phyloP scores from a whole-genome alignment of 1,139 yeast genomes.

The Debaryomyces coudertii region DNA sequence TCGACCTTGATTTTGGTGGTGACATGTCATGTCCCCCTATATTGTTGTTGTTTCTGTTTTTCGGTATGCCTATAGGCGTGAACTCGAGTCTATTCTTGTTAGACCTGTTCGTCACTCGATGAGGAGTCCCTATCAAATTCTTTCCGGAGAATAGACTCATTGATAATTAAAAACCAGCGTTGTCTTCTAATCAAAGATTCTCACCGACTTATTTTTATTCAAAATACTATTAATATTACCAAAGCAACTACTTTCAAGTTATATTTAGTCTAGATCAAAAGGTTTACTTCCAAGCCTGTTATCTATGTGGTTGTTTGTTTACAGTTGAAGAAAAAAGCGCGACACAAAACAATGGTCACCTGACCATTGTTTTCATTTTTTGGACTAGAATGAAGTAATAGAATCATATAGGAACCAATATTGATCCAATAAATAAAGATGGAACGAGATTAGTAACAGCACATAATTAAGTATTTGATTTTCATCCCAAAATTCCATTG shows the following conservation, averaged over 20 bases:
- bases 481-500: too few relatives aligned
- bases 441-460: too few relatives aligned
- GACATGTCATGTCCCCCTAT: constrained; percentile 10
- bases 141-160: constrained; percentile 13
- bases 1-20: constrained; percentile 1
- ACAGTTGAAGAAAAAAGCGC: constrained; percentile 6
- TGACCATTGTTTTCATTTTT: neutral
- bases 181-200: neutral
- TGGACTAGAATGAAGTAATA: too few relatives aligned
- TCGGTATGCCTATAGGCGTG: constrained; percentile 44
- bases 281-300: neutral
- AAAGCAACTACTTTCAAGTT: neutral
- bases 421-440: too few relatives aligned
- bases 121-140: constrained; percentile 33
- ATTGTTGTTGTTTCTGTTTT: constrained; percentile 10
- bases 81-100: constrained; percentile 31
- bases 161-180: neutral
- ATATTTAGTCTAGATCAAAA: neutral
- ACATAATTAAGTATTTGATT: too few relatives aligned
- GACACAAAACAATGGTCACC: constrained; percentile 5
- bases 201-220: neutral
- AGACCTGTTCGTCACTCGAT: constrained; percentile 14
- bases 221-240: neutral
- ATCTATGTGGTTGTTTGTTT: constrained; percentile 9
- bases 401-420: too few relatives aligned